A percentile compares a stretch with the other conserved stretches of the same genome.
phyloP scores from a whole-genome alignment of 148 eudicot species.

The Rhododendron ovatum region DNA sequence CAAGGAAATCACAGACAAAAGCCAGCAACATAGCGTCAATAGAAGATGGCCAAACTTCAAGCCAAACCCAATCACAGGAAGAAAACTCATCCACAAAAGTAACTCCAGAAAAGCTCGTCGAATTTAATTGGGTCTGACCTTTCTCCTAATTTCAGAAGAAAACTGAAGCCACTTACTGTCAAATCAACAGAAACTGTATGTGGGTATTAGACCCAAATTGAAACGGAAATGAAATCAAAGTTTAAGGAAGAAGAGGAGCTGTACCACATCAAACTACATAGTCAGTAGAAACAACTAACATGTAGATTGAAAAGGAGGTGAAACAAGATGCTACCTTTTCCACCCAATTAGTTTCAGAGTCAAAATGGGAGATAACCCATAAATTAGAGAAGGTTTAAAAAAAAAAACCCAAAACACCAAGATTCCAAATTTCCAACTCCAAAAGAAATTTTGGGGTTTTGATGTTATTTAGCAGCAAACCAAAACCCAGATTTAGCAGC shows the following conservation, averaged over 20 bases:
- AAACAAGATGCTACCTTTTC: conserved; percentile 32
- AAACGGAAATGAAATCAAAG: conserved; percentile 15
- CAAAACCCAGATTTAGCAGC: too few relatives aligned
- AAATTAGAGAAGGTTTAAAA: conserved; percentile 11
- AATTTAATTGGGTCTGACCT: conserved; percentile 8
- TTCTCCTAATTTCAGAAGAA: background rate
- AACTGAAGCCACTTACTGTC: conserved; percentile 17
- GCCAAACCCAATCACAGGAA: conserved; percentile 68
- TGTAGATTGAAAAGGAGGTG: conserved; percentile 17
- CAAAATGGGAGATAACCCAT: conserved; percentile 15
- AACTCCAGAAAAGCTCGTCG: conserved; percentile 6
- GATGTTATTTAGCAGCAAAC: conserved; percentile 25
- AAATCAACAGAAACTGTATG: conserved; percentile 21
- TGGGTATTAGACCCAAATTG: conserved; percentile 14
- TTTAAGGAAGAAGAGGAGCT: conserved; percentile 13
- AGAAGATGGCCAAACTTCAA: conserved; percentile 64
- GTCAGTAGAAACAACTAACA: background rate
- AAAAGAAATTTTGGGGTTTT: conserved; percentile 26
- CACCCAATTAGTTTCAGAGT: conserved; percentile 23
- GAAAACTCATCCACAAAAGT: conserved; percentile 60
- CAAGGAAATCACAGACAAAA: conserved; percentile 57
- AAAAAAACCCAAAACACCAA: conserved; percentile 29
- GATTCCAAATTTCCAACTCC: conserved; percentile 31
- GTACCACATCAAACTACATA: background rate
- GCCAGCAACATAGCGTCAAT: conserved; percentile 65